Evolutionary conservation across 108 stramenopile species (phyloP).

Genomic region (Schizochytrium sp.): DNA sequence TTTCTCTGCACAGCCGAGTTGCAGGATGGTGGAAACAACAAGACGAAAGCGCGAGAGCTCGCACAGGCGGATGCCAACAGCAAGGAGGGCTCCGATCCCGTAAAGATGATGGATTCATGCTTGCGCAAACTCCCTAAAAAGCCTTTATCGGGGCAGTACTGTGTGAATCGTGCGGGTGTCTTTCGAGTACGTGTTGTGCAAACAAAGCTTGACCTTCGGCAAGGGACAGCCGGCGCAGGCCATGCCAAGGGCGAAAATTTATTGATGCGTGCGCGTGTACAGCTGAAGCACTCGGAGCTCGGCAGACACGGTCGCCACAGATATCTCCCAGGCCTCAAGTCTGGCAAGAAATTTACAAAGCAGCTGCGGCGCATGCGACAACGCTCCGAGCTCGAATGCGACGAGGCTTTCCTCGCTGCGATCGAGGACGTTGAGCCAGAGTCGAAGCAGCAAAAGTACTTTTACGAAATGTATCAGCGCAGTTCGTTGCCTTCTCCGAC

Average conservation of each 20-base stretch:
- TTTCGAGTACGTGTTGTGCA: neutral
- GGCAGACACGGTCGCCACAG: neutral
- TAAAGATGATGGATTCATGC: neutral
- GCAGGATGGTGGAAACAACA: neutral
- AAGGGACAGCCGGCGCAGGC: neutral
- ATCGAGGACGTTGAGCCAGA: neutral
- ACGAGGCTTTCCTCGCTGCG: neutral
- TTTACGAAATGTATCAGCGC: neutral
- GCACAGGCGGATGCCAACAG: neutral
- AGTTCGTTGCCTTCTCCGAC: neutral
- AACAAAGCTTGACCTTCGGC: neutral
- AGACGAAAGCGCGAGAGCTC: neutral
- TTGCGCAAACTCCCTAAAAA: neutral
- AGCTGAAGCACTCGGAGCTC: constrained; percentile 4
- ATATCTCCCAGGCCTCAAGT: neutral
- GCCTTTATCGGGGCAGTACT: neutral
- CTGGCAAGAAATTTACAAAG: neutral
- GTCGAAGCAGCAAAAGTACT: neutral
- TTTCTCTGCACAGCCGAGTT: neutral
- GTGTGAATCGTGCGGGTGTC: neutral
- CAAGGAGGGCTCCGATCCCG: neutral
- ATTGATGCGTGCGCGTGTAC: neutral
- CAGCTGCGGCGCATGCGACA: neutral
- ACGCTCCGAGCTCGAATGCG: neutral
- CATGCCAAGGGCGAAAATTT: neutral